These are phyloP conservation scores for Otatea glauca DNA, from an alignment of 176 grass and related monocot species.

Conservation along the genomic window DNA sequence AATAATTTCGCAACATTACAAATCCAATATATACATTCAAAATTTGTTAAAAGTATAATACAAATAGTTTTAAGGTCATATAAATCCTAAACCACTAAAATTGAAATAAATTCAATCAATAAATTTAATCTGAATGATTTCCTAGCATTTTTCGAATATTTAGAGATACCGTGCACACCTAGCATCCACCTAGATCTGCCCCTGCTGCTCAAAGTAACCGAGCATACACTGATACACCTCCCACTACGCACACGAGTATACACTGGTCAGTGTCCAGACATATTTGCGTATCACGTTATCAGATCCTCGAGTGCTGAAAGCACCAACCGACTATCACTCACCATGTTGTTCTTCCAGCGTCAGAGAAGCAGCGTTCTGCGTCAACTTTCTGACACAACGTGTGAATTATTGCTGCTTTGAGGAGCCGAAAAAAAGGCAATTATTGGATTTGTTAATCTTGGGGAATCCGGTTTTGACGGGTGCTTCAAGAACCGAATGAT, in stretches of 20 bases:
- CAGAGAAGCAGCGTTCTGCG: conserved; percentile 11
- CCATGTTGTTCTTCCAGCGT: conserved; percentile 23
- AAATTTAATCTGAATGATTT: too few relatives aligned
- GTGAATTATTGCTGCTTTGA: conserved; percentile 39
- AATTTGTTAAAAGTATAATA: too few relatives aligned
- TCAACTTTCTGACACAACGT: conserved; percentile 15
- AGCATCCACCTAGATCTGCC: too few relatives aligned
- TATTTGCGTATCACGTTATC: conserved; percentile 49
- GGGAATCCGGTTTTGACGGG: conserved; percentile 10
- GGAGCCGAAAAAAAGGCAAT: conserved; percentile 34
- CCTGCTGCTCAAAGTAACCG: neutral
- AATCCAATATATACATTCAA: too few relatives aligned
- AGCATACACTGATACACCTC: neutral
- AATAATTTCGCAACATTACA: too few relatives aligned
- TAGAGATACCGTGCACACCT: too few relatives aligned
- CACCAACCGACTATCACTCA: conserved; percentile 44
- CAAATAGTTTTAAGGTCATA: too few relatives aligned
- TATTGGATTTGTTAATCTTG: conserved; percentile 48
- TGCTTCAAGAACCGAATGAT: neutral
- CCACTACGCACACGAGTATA: neutral
- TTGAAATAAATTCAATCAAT: too few relatives aligned
- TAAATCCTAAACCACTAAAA: too few relatives aligned
- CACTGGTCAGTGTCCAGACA: neutral
- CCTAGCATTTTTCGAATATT: too few relatives aligned
- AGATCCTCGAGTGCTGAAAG: conserved; percentile 43